These are phyloP conservation scores for Rhodotorula sp. DNA, from an alignment of 1,284 basidiomycete genomes.

Conservation along the genomic window DNA sequence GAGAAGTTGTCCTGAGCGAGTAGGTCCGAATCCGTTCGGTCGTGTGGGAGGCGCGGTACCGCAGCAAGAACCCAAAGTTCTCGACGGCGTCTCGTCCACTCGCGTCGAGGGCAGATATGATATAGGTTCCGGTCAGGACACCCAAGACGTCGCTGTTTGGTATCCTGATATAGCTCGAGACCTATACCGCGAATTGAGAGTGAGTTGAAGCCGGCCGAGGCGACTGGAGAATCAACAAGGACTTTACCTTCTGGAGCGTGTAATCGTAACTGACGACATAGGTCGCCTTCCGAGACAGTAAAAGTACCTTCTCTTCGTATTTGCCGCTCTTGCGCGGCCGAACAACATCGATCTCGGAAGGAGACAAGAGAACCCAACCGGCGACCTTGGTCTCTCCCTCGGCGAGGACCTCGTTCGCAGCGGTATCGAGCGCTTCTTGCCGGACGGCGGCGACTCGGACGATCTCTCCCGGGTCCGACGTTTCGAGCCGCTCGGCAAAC, in stretches of 20 bases:
- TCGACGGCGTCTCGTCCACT: conserved; percentile 73
- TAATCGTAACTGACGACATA: conserved; percentile 43
- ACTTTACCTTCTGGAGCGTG: conserved; percentile 54
- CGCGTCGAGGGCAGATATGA: conserved; percentile 84
- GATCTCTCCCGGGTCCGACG: conserved; percentile 83
- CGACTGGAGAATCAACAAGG: neutral
- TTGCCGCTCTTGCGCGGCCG: conserved; percentile 59
- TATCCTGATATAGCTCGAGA: conserved; percentile 58
- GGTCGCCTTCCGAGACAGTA: conserved; percentile 55
- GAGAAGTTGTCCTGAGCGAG: conserved; percentile 65
- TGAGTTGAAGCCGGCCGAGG: conserved; percentile 5
- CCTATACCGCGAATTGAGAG: conserved; percentile 28
- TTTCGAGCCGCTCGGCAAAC: conserved; percentile 78
- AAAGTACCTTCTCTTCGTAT: conserved; percentile 87
- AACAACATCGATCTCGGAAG: conserved; percentile 69
- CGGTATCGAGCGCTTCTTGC: conserved; percentile 83
- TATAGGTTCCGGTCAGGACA: conserved; percentile 84
- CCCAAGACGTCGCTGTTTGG: conserved; percentile 76
- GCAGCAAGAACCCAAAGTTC: conserved; percentile 79
- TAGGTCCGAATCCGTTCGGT: conserved; percentile 70
- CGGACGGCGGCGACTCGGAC: conserved; percentile 82
- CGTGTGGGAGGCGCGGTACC: conserved; percentile 67
- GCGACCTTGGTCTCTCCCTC: conserved; percentile 76
- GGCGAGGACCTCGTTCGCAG: conserved; percentile 70
- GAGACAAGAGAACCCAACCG: conserved; percentile 90